Evolutionary conservation across 1,284 basidiomycete genomes (phyloP).

Genomic region (Fistulina hepatica): DNA sequence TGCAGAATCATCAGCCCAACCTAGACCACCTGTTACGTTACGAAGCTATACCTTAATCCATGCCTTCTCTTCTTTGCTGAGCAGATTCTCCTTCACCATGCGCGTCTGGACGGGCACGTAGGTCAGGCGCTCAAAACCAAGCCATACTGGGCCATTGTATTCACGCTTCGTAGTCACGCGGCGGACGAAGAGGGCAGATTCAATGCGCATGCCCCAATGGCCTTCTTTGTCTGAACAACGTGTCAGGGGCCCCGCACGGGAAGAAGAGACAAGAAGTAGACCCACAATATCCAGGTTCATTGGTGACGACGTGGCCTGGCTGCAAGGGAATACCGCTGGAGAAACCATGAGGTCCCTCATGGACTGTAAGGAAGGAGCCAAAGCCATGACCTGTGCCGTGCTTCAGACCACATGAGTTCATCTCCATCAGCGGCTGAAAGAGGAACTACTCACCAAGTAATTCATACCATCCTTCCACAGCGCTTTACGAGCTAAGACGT

Average conservation of each 20-base stretch:
- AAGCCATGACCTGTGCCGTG: slow-evolving; percentile 81
- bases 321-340: slow-evolving; percentile 53
- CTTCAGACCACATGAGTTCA: slow-evolving; percentile 25
- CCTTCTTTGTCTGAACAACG: slow-evolving; percentile 57
- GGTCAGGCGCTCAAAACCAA: slow-evolving; percentile 82
- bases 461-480: slow-evolving; percentile 87
- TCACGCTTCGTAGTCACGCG: slow-evolving; percentile 59
- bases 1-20: slow-evolving; percentile 18
- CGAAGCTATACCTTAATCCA: slow-evolving; percentile 69
- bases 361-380: slow-evolving; percentile 72
- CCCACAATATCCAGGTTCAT: slow-evolving; percentile 79
- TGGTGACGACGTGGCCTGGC: slow-evolving; percentile 83
- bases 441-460: slow-evolving; percentile 45
- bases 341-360: slow-evolving; percentile 70
- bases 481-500: slow-evolving; percentile 76
- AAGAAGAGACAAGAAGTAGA: slow-evolving; percentile 16
- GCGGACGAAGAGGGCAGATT: slow-evolving; percentile 69
- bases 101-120: slow-evolving; percentile 89
- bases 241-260: slow-evolving; percentile 12
- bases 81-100: slow-evolving; percentile 78
- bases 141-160: slow-evolving; percentile 67
- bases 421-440: slow-evolving; percentile 14
- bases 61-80: slow-evolving; percentile 76
- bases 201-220: slow-evolving; percentile 84
- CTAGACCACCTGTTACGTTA: slow-evolving; percentile 4